Conservation (phyloP, 2,329 filamentous ascomycete genomes). For the Saccharata proteae region DNA sequence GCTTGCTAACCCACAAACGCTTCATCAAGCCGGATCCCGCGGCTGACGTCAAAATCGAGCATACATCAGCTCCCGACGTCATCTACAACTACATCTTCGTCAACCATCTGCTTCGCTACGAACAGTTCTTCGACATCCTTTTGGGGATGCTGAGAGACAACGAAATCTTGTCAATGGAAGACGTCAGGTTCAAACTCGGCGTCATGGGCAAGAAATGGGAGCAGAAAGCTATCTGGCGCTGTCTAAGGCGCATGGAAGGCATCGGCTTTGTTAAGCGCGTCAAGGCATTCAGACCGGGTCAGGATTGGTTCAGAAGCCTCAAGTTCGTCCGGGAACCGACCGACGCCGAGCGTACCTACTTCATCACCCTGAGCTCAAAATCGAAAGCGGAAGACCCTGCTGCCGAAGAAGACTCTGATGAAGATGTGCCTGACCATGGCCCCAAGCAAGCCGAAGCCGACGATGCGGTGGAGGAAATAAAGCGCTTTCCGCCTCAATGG, state of each 20-base stretch:
- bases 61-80: constrained; percentile 5
- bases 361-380: constrained; percentile 18
- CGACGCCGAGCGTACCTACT: constrained; percentile 19
- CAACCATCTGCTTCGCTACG: constrained; percentile 33
- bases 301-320: constrained; percentile 24
- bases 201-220: constrained; percentile 21
- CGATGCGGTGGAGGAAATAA: constrained; percentile 16
- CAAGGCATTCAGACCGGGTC: constrained; percentile 15
- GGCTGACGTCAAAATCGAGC: constrained; percentile 5
- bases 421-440: constrained; percentile 18
- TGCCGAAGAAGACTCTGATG: constrained; percentile 19
- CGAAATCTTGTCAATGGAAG: constrained; percentile 39
- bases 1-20: constrained; percentile 41
- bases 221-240: constrained; percentile 25
- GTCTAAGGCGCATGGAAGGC: constrained; percentile 27
- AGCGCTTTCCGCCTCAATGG: constrained; percentile 39
- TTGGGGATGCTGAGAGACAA: constrained; percentile 38
- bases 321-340: constrained; percentile 27
- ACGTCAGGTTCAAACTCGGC: constrained; percentile 31
- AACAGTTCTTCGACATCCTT: constrained; percentile 36
- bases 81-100: constrained; percentile 23
- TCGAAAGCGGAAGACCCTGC: constrained; percentile 4
- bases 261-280: constrained; percentile 28
- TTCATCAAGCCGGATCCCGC: constrained; percentile 27
- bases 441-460: constrained; percentile 14